phyloP scores from a whole-genome alignment of 1,139 yeast species.

The Magnusiomyces suaveolens region DNA sequence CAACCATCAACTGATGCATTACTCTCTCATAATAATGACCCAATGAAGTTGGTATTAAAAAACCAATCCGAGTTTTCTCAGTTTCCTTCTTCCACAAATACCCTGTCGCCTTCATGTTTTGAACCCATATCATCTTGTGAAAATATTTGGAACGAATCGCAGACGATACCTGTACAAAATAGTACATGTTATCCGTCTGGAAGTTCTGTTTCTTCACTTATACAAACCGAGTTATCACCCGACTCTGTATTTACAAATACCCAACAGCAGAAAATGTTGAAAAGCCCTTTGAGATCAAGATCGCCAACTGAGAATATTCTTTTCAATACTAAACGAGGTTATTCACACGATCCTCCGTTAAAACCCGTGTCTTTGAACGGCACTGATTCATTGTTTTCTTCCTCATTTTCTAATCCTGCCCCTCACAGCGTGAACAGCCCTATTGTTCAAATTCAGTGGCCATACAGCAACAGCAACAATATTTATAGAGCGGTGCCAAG shows the following conservation, averaged over 20 bases:
- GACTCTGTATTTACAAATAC: background rate
- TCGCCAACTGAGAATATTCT: background rate
- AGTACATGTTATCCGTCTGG: background rate
- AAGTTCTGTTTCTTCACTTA: background rate
- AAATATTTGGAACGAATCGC: background rate
- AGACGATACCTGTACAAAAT: background rate
- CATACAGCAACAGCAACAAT: slow-evolving; percentile 1
- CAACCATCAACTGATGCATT: background rate
- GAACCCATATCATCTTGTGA: background rate
- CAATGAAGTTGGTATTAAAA: background rate
- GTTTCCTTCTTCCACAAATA: background rate
- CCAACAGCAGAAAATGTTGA: background rate
- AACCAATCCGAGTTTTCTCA: background rate
- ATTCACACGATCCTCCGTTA: background rate
- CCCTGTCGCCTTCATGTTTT: background rate
- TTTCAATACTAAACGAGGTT: background rate
- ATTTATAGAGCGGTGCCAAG: background rate
- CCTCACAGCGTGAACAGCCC: background rate
- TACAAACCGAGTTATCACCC: background rate
- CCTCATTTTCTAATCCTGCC: background rate
- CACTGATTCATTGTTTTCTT: background rate
- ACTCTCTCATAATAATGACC: background rate
- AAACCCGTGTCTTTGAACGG: background rate
- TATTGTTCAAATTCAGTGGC: background rate
- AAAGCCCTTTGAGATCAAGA: background rate